Evolutionary conservation across 2,329 filamentous ascomycete genomes (phyloP).

Genomic region (Trichoderma afroharzianum): DNA sequence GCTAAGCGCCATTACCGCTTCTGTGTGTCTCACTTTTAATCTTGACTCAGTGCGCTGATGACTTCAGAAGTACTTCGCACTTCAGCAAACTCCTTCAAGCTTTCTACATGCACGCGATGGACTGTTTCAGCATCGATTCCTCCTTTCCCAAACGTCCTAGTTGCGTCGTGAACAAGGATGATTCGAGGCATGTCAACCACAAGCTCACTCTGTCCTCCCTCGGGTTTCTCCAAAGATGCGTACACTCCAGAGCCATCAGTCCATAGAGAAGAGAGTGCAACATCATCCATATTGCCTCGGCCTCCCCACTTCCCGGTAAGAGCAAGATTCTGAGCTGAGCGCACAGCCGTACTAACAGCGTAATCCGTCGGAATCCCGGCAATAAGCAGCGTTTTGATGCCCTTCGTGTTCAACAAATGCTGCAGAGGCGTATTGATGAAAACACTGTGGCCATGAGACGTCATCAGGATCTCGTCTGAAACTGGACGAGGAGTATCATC

Average conservation of each 20-base stretch:
- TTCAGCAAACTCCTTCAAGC: slow-evolving; percentile 17
- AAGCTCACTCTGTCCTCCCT: slow-evolving; percentile 2
- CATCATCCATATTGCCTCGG: slow-evolving; percentile 17
- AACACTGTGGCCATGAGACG: neutral
- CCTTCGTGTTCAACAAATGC: slow-evolving; percentile 4
- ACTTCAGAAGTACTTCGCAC: slow-evolving; percentile 9
- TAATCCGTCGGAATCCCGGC: slow-evolving; percentile 17
- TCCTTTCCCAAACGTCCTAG: slow-evolving; percentile 17
- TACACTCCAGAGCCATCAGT: slow-evolving; percentile 18
- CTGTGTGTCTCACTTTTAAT: neutral
- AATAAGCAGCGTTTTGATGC: slow-evolving; percentile 18
- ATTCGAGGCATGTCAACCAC: slow-evolving; percentile 20
- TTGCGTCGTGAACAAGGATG: slow-evolving; percentile 19
- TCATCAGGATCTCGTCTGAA: slow-evolving; percentile 2
- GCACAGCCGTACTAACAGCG: slow-evolving; percentile 19
- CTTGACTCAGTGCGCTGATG: neutral
- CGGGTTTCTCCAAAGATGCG: neutral
- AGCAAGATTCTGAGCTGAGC: slow-evolving; percentile 19
- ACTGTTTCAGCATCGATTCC: slow-evolving; percentile 17
- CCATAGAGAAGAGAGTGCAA: neutral
- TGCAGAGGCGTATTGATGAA: slow-evolving; percentile 19
- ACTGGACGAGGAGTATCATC: neutral
- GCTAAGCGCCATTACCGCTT: neutral
- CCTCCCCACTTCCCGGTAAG: slow-evolving; percentile 20
- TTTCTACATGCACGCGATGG: slow-evolving; percentile 18